Evolutionary conservation across 1,284 basidiomycete species (phyloP).

Genomic region (Fereydounia khargensis): DNA sequence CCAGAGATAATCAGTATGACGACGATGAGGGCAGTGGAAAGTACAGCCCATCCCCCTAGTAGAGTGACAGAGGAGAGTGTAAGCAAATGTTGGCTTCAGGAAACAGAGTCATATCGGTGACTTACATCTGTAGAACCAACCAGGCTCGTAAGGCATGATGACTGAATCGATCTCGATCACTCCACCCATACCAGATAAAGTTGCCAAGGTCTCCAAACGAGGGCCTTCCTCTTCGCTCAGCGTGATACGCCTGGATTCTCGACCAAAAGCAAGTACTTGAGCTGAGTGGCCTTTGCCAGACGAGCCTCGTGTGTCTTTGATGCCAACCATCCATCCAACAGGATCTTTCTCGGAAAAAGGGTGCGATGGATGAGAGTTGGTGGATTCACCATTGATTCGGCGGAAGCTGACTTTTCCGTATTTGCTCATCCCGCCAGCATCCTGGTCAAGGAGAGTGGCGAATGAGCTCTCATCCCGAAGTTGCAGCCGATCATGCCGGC

Average conservation of each 20-base stretch:
- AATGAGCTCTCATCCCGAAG: slow-evolving; percentile 29
- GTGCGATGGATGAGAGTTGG: slow-evolving; percentile 5
- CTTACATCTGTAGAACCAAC: slow-evolving; percentile 50
- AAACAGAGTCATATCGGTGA: background rate
- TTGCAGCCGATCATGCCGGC: slow-evolving; percentile 20
- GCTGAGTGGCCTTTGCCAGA: slow-evolving; percentile 71
- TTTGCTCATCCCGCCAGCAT: slow-evolving; percentile 31
- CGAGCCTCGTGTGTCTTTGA: slow-evolving; percentile 78
- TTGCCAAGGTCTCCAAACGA: too few species aligned
- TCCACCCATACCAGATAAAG: slow-evolving; percentile 62
- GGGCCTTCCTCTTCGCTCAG: too few species aligned
- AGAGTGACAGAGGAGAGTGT: background rate
- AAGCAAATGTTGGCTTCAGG: background rate
- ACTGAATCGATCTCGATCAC: slow-evolving; percentile 83
- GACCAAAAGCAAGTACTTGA: slow-evolving; percentile 73
- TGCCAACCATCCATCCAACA: slow-evolving; percentile 68
- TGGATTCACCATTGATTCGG: slow-evolving; percentile 4
- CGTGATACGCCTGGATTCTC: too few species aligned
- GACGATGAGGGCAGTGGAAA: slow-evolving; percentile 1
- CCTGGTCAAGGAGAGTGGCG: slow-evolving; percentile 39
- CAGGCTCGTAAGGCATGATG: slow-evolving; percentile 77
- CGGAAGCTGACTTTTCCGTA: slow-evolving; percentile 47
- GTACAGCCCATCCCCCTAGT: slow-evolving; percentile 32
- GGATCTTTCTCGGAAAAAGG: slow-evolving; percentile 1
- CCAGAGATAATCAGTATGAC: background rate